Base-by-base conservation (phyloP, 208 protist species). In the Tritrichomonas foetus region DNA sequence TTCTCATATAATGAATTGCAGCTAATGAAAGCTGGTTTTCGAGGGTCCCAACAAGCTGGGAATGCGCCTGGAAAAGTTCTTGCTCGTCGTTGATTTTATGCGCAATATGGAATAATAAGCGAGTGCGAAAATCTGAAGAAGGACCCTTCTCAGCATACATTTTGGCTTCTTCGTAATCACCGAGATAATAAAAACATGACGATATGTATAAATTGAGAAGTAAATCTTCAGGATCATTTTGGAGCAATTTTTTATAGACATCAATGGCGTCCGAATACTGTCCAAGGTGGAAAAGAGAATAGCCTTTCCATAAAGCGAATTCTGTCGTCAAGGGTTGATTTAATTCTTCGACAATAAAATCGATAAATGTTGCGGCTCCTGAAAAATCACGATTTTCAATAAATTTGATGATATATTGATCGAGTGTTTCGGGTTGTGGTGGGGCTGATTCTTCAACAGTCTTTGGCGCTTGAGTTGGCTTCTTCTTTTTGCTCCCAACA, bases 1-100 rank as follows among this genome's bases (percentile, higher is more conserved):
- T 97, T 69, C 98, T 96, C 75, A 97, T 96, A 96, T 97, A 99
- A 95, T 99, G 98, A 44, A 98, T 97, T 1, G 98, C 97, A 1
- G 74, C 74, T 20, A 82, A 41, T 30, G 74, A 82, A 30, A 82
- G 74, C 74, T 82, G 74, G 74, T 82, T 82, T 25, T 82, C n/a
- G 14, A 82, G 22, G 16, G 74, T 82, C n/a, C 41, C 74, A 20
- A 47, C 74, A 20, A 82, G 41, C 30, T 82, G 74, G 1, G 41
- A 53, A n/a, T 82, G 74, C 8, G 41, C n/a, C 25, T 82, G 20
- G 11, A 82, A 50, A 22, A 82, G 25, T 30, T 82, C n/a, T 30
- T 44, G n/a, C 3, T 82, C 74, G 25, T 82, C 74, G 20, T 82
- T 82, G 14, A 41, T 82, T 82, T 82, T 33, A 36, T 82, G 74